phyloP scores from a whole-genome alignment of 108 stramenopile species.

The Cyclotella distinguenda region DNA sequence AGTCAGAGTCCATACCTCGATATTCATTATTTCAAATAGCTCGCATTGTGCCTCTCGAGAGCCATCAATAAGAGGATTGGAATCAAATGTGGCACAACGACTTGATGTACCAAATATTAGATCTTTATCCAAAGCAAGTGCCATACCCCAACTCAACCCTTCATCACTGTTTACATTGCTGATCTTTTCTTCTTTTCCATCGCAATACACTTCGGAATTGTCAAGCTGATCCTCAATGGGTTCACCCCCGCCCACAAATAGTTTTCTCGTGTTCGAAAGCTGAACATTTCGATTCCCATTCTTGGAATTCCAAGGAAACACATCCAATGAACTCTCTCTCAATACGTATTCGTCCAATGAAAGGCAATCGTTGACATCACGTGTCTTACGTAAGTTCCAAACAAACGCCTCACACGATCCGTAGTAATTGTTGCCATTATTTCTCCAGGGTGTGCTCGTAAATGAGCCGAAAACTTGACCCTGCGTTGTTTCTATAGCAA shows the following conservation, averaged over 20 bases:
- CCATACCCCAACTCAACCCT: constrained; percentile 26
- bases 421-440: constrained; percentile 48
- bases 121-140: constrained; percentile 28
- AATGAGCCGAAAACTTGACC: constrained; percentile 30
- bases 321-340: constrained; percentile 30
- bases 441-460: constrained; percentile 24
- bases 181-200: neutral
- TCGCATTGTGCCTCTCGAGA: neutral
- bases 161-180: neutral
- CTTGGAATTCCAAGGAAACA: constrained; percentile 20
- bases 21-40: constrained; percentile 28
- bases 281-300: constrained; percentile 31
- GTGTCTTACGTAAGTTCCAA: constrained; percentile 58
- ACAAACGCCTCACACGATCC: constrained; percentile 65
- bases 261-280: constrained; percentile 21
- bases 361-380: constrained; percentile 3
- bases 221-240: constrained; percentile 12
- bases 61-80: constrained; percentile 6
- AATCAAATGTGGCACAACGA: constrained; percentile 30
- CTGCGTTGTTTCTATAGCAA: constrained; percentile 24
- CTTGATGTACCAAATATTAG: constrained; percentile 27
- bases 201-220: neutral
- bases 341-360: constrained; percentile 29
- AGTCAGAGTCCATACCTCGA: constrained; percentile 60
- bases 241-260: constrained; percentile 32